Evolutionary conservation across 768 basidiomycete species (phyloP).

Genomic region (Mycena chlorophos): DNA sequence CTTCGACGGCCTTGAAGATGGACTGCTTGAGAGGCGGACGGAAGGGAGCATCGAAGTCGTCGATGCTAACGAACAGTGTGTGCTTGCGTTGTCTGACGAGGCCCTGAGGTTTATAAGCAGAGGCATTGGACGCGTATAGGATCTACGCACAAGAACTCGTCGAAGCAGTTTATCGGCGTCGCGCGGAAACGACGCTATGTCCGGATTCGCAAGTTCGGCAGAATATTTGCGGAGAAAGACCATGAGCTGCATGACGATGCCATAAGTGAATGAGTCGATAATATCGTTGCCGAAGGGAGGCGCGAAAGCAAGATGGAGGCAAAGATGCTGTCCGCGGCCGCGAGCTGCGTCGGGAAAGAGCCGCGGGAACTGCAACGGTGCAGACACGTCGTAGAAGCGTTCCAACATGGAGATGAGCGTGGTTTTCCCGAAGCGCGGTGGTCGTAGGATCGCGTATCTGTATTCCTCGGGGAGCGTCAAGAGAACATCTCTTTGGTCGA

Average conservation of each 20-base stretch:
- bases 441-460: background rate
- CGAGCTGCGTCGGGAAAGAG: background rate
- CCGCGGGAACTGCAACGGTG: background rate
- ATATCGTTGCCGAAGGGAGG: background rate
- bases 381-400: background rate
- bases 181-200: too few species aligned
- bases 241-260: background rate
- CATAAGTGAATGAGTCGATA: background rate
- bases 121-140: too few species aligned
- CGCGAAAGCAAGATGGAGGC: background rate
- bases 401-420: background rate
- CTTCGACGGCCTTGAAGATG: background rate
- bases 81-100: background rate
- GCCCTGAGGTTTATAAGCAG: background rate
- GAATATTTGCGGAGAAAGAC: background rate
- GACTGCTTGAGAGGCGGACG: background rate
- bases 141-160: background rate
- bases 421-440: constrained; percentile 1
- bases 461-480: background rate
- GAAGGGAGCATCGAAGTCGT: background rate
- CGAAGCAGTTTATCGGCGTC: background rate
- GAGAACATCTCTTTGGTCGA: background rate
- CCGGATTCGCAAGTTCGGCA: too few species aligned
- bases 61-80: background rate
- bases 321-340: background rate